Base-by-base conservation (phyloP, 441 rosid species). In the Erysimum cheiri region DNA sequence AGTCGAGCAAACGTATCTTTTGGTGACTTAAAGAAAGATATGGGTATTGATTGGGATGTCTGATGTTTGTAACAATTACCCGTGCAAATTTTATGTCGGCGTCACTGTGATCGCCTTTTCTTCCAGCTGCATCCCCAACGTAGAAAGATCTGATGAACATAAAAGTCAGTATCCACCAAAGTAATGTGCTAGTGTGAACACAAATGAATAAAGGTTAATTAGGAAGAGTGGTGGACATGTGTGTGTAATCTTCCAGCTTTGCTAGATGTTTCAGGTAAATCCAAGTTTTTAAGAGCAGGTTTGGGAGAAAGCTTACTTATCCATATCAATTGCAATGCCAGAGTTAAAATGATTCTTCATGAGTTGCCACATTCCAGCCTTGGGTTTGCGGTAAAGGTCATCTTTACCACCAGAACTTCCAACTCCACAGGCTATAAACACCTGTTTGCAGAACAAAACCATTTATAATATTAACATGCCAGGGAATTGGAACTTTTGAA, bases 91-190 rank as follows among this genome's bases (percentile, higher is more conserved):
- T 82, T 46, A 81, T 67, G 79, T 91, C 98, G 68, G 97, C 92
- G 58, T 91, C 96, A 66, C 97, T 88, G 75, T 89, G 96, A 80
- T 94, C 97, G 5, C 70, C 65, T 41, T 64, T 69, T 77, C 97
- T 87, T 64, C 98, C 98, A 1, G 96, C 97, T 58, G 98, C 97
- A 78, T 93, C 98, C 10, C 98, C 98, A 55, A 93, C 98, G 65
- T 91, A 93, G 78, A 91, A 94, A 6, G 97, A 91, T 77, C 98
- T 91, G 75, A 63, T 50, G 46, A 35, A 3, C 17, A 24, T 9
- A 53, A 0, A 56, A 66, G 69, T 74, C 33, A 61, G 50, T 41
- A 26, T 60, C 22, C 60, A 47, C 74, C 65, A 67, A 40, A 71
- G 43, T 43, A 10, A 29, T 36, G 8, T 57, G 71, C 15, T 40